phyloP scores from a whole-genome alignment of 768 basidiomycete species.

The Boletus tylopilopsis region DNA sequence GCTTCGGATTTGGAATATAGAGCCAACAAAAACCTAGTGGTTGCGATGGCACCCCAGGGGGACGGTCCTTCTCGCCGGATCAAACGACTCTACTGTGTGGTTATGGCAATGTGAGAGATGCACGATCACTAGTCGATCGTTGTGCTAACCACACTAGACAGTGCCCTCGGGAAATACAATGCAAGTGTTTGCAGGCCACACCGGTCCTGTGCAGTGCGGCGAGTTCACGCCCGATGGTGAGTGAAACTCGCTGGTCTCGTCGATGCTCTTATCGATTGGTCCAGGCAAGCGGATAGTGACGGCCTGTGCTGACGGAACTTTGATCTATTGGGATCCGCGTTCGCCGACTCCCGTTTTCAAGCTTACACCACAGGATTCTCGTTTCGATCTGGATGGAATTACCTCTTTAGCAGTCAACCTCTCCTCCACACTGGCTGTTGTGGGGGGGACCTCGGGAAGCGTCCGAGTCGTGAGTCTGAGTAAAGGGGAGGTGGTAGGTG shows the following conservation, averaged over 20 bases:
- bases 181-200: slow-evolving; percentile 94
- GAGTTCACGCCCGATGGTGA: slow-evolving; percentile 89
- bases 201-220: slow-evolving; percentile 78
- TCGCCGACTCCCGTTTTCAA: slow-evolving; percentile 77
- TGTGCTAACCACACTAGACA: slow-evolving; percentile 30
- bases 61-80: slow-evolving; percentile 80
- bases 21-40: slow-evolving; percentile 53
- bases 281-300: slow-evolving; percentile 86
- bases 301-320: slow-evolving; percentile 73
- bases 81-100: slow-evolving; percentile 93
- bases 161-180: slow-evolving; percentile 94
- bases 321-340: slow-evolving; percentile 92
- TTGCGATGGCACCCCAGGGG: slow-evolving; percentile 97
- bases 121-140: neutral
- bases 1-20: neutral
- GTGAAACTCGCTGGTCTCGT: neutral
- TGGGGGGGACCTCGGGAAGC: slow-evolving; percentile 83
- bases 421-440: slow-evolving; percentile 84
- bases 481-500: slow-evolving; percentile 78
- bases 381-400: slow-evolving; percentile 80
- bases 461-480: slow-evolving; percentile 83
- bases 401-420: slow-evolving; percentile 84
- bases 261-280: slow-evolving; percentile 2
- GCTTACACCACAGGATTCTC: slow-evolving; percentile 61
- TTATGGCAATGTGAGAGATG: slow-evolving; percentile 88